Conservation (phyloP, 2,329 filamentous ascomycete species). For the Colletotrichum nymphaeae region DNA sequence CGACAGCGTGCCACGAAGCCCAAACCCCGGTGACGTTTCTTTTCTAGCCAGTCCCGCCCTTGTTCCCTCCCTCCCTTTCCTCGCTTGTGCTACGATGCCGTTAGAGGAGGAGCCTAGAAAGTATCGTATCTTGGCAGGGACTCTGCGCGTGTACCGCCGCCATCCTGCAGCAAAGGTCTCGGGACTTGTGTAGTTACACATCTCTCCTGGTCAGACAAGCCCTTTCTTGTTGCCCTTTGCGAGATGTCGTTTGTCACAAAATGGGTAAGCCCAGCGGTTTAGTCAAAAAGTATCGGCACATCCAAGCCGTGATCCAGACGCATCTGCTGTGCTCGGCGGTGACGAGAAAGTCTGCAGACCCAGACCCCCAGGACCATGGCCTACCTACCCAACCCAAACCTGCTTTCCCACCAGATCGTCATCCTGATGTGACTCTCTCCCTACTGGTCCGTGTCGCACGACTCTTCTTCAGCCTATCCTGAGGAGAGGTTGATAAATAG, state of each 20-base stretch:
- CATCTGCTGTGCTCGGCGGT: slow-evolving; percentile 25
- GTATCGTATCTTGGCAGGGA: slow-evolving; percentile 28
- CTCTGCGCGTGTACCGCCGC: not conserved
- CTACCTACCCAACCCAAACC: slow-evolving; percentile 33
- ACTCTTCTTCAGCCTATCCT: not conserved
- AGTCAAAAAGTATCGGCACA: slow-evolving; percentile 1
- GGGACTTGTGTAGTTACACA: slow-evolving; percentile 2
- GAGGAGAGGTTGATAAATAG: slow-evolving; percentile 32
- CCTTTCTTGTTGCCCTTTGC: not conserved
- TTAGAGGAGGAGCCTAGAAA: not conserved
- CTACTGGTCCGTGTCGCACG: not conserved
- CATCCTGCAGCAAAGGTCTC: slow-evolving; percentile 4
- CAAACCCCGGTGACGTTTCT: slow-evolving; percentile 26
- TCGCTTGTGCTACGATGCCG: not conserved
- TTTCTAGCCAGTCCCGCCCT: slow-evolving; percentile 9
- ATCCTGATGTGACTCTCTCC: slow-evolving; percentile 21
- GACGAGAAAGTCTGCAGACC: slow-evolving; percentile 27
- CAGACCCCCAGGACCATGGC: no score
- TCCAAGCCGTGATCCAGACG: slow-evolving; percentile 2
- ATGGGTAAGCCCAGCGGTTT: not conserved
- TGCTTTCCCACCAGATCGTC: slow-evolving; percentile 16
- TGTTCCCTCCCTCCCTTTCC: slow-evolving; percentile 5
- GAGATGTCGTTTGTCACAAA: not conserved
- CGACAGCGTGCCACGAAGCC: slow-evolving; percentile 26
- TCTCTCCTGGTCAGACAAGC: not conserved